A percentile compares a stretch with the other conserved stretches of the same genome.
Conservation (phyloP, 768 basidiomycete species). For the Coprinopsis sp. region DNA sequence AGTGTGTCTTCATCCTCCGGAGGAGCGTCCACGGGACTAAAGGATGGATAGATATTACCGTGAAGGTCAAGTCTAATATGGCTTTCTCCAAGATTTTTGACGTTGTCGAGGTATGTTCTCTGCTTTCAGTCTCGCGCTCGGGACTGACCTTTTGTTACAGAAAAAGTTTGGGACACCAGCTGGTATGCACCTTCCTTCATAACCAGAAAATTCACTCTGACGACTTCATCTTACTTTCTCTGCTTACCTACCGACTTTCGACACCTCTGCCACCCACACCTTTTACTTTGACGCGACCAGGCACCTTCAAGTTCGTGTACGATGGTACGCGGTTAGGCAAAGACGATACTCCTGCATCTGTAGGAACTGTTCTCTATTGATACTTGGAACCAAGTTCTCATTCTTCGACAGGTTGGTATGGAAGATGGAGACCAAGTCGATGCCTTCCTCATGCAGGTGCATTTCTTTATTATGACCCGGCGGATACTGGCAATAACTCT, state of each 20-base stretch:
- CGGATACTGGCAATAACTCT: not conserved
- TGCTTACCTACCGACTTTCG: not conserved
- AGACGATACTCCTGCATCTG: slow-evolving; percentile 51
- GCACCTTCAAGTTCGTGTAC: slow-evolving; percentile 58
- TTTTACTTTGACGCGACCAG: slow-evolving; percentile 25
- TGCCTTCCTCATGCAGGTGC: slow-evolving; percentile 52
- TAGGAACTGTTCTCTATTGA: slow-evolving; percentile 23
- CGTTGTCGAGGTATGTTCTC: slow-evolving; percentile 53
- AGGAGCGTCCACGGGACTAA: not conserved
- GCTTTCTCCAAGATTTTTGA: slow-evolving; percentile 64
- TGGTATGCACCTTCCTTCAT: slow-evolving; percentile 28
- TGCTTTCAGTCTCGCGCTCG: not conserved
- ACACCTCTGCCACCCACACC: slow-evolving; percentile 2
- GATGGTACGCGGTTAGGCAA: slow-evolving; percentile 46
- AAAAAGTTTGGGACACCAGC: slow-evolving; percentile 55
- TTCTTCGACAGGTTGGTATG: slow-evolving; percentile 42
- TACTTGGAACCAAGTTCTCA: not conserved
- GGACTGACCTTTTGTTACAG: slow-evolving; percentile 25
- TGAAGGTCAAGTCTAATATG: slow-evolving; percentile 63
- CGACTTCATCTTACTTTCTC: too few relatives aligned
- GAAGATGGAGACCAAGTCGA: slow-evolving; percentile 64
- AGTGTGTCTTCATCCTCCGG: slow-evolving; percentile 32
- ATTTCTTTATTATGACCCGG: slow-evolving; percentile 12
- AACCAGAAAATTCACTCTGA: too few relatives aligned
- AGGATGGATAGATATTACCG: slow-evolving; percentile 46